Conservation (phyloP, 768 basidiomycete species). For the Suillus fuscotomentosus region DNA sequence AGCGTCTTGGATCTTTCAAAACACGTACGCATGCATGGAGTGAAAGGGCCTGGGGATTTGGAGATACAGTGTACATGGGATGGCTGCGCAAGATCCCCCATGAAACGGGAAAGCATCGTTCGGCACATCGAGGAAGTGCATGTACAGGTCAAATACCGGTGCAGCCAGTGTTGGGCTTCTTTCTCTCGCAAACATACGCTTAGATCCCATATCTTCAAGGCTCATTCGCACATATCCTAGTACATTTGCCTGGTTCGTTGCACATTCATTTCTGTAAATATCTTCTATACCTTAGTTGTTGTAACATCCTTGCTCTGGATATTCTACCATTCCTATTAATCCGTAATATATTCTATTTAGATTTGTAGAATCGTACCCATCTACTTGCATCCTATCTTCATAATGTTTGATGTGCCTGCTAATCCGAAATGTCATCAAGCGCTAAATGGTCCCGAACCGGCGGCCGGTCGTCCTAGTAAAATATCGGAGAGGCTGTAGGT, state of each 20-base stretch:
- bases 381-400: not conserved
- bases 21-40: constrained; percentile 23
- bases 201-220: constrained; percentile 10
- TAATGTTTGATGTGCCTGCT: not conserved
- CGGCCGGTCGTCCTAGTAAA: not conserved
- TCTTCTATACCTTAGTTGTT: not conserved
- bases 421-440: not conserved
- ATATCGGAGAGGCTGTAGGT: not conserved
- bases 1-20: constrained; percentile 13
- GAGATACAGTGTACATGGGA: constrained; percentile 17
- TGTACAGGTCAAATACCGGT: constrained; percentile 15
- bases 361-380: not conserved
- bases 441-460: not conserved
- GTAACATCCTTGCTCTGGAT: not conserved
- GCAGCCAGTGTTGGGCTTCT: constrained; percentile 17
- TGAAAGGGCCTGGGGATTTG: constrained; percentile 16
- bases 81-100: constrained; percentile 10
- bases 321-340: not conserved
- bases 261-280: not conserved
- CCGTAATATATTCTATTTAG: not conserved
- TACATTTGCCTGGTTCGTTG: not conserved
- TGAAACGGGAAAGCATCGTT: constrained; percentile 29
- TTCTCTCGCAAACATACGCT: constrained; percentile 28
- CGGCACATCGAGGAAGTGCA: constrained; percentile 28
- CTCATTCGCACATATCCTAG: not conserved